Base-by-base conservation (phyloP, 2,329 filamentous ascomycete species). In the Trichophyton mentagrophytes region DNA sequence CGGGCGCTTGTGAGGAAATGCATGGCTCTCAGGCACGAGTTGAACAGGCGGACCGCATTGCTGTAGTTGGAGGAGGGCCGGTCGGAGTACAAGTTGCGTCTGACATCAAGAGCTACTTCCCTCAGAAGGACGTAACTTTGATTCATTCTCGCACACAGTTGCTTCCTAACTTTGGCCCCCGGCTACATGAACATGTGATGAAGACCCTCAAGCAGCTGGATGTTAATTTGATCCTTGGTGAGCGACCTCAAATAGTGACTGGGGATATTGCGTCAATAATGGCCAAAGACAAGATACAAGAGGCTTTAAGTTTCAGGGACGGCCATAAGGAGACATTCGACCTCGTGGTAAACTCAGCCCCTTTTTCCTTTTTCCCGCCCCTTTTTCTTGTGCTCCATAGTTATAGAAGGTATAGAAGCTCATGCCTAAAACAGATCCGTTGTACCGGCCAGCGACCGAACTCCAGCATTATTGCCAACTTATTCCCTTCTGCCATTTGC, bases 11-110 rank as follows among this genome's bases (percentile, higher is more conserved):
- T 22, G 65, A 67, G 57, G 72, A 75, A 17, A 64, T 85, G 49
- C 70, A 69, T 51, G 67, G 66, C 1, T 75, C 81, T 67, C 82
- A 83, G 68, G 64, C 66, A 0, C 69, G 69, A 1, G 77, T 85
- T 58, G 72, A 73, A 47, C 65, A 66, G 0, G 76, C 80, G 0
- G 67, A 68, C 57, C 74, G 67, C 27, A 77, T 81, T 62, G 76
- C 78, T 4, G 71, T 57, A 63, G 25, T 63, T 66, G 49, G 62
- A 63, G 53, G 65, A 63, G 60, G 76, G 0, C 74, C 76, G 3
- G 75, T 77, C 0, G 76, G 76, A 1, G 72, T 78, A 3, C 71
- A 78, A 64, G 68, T 77, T 61, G 76, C 75, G 0, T 69, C 71
- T 2, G 76, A 78, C 61, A 72, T 75, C 62, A 77, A 74, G 62